Evolutionary conservation across 345 rosid genomes (phyloP).

Genomic region (Geranium brycei): DNA sequence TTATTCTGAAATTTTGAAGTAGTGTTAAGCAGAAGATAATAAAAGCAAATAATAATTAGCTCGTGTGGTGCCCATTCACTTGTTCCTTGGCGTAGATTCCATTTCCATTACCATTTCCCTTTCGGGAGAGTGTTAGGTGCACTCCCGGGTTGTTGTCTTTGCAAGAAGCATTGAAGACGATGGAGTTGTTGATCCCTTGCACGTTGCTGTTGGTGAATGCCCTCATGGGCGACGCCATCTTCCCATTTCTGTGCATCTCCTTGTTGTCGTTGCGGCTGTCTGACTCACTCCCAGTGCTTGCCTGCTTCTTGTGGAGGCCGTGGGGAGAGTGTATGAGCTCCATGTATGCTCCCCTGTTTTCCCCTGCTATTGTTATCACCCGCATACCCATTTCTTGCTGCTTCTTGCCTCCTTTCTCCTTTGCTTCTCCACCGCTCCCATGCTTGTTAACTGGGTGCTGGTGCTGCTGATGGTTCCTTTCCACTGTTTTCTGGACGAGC

Average conservation of each 20-base stretch:
- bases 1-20: no score
- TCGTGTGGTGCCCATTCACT: no score
- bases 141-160: constrained; percentile 75
- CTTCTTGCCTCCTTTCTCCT: constrained; percentile 13
- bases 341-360: constrained; percentile 88
- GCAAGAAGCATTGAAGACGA: constrained; percentile 48
- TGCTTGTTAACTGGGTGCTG: constrained; percentile 16
- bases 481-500: constrained; percentile 22
- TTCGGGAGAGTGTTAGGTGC: constrained; percentile 41
- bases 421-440: constrained; percentile 1
- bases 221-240: constrained; percentile 26
- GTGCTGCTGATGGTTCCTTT: constrained; percentile 27
- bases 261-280: constrained; percentile 30
- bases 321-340: constrained; percentile 44
- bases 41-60: no score
- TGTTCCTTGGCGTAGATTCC: no score
- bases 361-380: constrained; percentile 75
- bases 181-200: constrained; percentile 78
- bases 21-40: no score
- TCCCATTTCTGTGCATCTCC: constrained; percentile 11
- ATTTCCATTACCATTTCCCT: constrained; percentile 1
- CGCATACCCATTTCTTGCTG: constrained; percentile 23
- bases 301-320: no score
- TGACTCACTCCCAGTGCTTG: constrained; percentile 15
- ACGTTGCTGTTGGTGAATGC: constrained; percentile 75